Evolutionary conservation across 257 asterid species (phyloP).

Genomic region (Solanum arcanum): DNA sequence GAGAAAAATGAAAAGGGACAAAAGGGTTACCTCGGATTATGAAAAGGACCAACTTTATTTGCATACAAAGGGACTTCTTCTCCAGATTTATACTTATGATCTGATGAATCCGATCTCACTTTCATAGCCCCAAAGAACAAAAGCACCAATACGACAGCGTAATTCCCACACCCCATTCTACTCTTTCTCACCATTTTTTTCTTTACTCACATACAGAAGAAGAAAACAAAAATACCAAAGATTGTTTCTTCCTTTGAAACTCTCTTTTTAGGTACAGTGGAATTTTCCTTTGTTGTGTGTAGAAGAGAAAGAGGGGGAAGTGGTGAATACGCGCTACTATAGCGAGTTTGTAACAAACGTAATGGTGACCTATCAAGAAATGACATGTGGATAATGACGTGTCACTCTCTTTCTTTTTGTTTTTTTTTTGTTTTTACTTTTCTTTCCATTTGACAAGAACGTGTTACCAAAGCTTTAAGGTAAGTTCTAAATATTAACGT

Average conservation of each 20-base stretch:
- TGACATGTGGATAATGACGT: neutral
- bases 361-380: neutral
- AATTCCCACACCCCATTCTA: conserved; percentile 4
- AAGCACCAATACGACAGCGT: conserved; percentile 1
- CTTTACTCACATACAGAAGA: neutral
- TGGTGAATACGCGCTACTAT: neutral
- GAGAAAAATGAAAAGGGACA: neutral
- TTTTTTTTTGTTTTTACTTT: neutral
- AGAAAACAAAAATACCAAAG: neutral
- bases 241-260: neutral
- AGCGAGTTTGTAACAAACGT: neutral
- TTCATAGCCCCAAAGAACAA: neutral
- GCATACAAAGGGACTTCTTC: conserved; percentile 30
- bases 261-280: neutral
- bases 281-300: neutral
- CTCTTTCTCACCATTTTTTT: neutral
- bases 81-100: conserved; percentile 18
- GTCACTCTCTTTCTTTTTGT: neutral
- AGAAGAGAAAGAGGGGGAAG: neutral
- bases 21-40: conserved; percentile 25
- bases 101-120: conserved; percentile 26
- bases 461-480: neutral
- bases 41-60: conserved; percentile 36
- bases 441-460: neutral
- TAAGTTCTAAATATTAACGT: neutral